Base-by-base conservation (phyloP, 305 asterid species). In the Solanum hybrid region DNA sequence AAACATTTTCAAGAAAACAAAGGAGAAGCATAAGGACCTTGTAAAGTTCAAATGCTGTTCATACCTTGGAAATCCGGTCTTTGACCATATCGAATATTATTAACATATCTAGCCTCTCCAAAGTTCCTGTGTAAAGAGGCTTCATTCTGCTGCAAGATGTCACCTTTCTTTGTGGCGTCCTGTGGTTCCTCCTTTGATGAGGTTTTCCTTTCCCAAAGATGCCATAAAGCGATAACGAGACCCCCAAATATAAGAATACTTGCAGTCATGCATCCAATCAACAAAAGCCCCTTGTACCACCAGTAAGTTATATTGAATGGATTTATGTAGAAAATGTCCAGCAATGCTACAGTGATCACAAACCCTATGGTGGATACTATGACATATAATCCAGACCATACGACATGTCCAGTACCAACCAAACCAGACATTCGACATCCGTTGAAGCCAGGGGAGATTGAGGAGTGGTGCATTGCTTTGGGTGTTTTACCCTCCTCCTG, bases 331-430 rank as follows among this genome's bases (percentile, higher is more conserved):
- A 90, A 87, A 15, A 51, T n/a, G 85, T 96, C 86, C 64, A 95
- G 40, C 91, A 95, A 88, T 31, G 92, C 93, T 88, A 92, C 92
- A 9, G 94, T 90, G 29, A 94, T 88, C n/a, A 92, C 94, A 42
- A 95, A 84, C 31, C 99, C 99, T 29, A 93, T 29, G 10, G 96
- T 94, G 2, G 97, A 95, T 3, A 81, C 93, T 4, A 91, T 37
- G 37, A 95, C 91, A 42, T 96, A 96, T 31, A 93, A 66, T 87
- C 99, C 99, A 7, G 99, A 93, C 99, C 99, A 96, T 85, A 94
- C 9, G 17, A 94, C 35, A 92, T 95, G 91, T 10, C 99, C 99
- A 1, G 99, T 96, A 78, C 99, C 99, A 15, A 92, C 98, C 94
- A 96, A 81, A 86, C 91, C 94, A 4, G 98, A 96, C 93, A 96